Evolutionary conservation across 176 grass and related monocot genomes (phyloP).

Genomic region (Chrysopogon serrulatus): DNA sequence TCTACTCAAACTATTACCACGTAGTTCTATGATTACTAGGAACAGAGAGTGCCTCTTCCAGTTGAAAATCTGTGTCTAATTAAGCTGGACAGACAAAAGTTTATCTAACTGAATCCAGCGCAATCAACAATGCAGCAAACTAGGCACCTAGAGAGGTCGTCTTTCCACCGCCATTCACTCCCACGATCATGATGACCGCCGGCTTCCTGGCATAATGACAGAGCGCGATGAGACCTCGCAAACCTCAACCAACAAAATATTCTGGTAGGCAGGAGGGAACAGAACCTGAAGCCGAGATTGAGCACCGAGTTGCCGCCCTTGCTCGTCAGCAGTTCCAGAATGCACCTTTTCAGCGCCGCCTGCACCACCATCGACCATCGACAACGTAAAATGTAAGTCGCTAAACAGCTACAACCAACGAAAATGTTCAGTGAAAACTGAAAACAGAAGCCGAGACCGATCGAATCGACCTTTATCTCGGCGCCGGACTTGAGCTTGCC

Average conservation of each 20-base stretch:
- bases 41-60: neutral
- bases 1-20: neutral
- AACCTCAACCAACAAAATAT: neutral
- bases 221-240: neutral
- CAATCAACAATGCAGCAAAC: neutral
- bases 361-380: conserved; percentile 9
- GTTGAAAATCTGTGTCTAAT: neutral
- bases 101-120: neutral
- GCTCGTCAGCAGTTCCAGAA: conserved; percentile 69
- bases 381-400: neutral
- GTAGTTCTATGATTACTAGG: neutral
- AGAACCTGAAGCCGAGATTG: conserved; percentile 85
- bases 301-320: conserved; percentile 83
- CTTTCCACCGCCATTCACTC: conserved; percentile 96
- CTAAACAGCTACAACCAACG: neutral
- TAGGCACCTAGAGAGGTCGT: conserved; percentile 82
- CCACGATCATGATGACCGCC: conserved; percentile 83
- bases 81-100: neutral
- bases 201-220: conserved; percentile 54
- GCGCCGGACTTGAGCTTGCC: conserved; percentile 91
- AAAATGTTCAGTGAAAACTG: neutral
- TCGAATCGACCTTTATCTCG: conserved; percentile 78
- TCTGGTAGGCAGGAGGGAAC: neutral
- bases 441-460: neutral
- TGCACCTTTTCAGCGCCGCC: conserved; percentile 71